These are phyloP conservation scores for Chaetomiaceae sp. DNA, from an alignment of 2,329 filamentous ascomycete genomes.

Conservation along the genomic window DNA sequence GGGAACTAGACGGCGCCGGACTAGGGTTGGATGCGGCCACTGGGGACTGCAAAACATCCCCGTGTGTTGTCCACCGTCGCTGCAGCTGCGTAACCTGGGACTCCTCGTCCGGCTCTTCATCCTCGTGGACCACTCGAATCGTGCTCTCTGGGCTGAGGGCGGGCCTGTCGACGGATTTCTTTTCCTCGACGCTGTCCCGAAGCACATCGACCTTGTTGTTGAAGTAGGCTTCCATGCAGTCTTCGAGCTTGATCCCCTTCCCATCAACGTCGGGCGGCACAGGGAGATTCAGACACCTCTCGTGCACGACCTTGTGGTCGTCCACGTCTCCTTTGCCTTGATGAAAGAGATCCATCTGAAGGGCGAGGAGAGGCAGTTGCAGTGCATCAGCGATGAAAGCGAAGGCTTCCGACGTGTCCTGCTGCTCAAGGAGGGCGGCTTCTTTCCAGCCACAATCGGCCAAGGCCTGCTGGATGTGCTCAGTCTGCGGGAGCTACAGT, in stretches of 20 bases:
- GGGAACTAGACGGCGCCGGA: constrained; percentile 33
- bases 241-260: constrained; percentile 73
- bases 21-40: constrained; percentile 17
- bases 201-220: constrained; percentile 89
- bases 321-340: constrained; percentile 79
- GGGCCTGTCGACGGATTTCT: constrained; percentile 35
- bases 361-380: constrained; percentile 77
- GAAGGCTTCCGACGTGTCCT: constrained; percentile 95
- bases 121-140: constrained; percentile 32
- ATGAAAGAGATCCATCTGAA: constrained; percentile 90
- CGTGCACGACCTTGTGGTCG: constrained; percentile 93
- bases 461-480: constrained; percentile 75
- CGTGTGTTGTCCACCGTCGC: constrained; percentile 34
- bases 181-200: constrained; percentile 60
- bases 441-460: constrained; percentile 86
- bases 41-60: constrained; percentile 17
- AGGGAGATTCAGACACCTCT: constrained; percentile 83
- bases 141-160: constrained; percentile 30
- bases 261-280: constrained; percentile 73
- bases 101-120: constrained; percentile 22
- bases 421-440: constrained; percentile 71
- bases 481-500: constrained; percentile 51
- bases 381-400: constrained; percentile 89
- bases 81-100: constrained; percentile 29
- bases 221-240: constrained; percentile 91